Conservation (phyloP, 257 asterid genomes). For the Salvia miltiorrhiza region DNA sequence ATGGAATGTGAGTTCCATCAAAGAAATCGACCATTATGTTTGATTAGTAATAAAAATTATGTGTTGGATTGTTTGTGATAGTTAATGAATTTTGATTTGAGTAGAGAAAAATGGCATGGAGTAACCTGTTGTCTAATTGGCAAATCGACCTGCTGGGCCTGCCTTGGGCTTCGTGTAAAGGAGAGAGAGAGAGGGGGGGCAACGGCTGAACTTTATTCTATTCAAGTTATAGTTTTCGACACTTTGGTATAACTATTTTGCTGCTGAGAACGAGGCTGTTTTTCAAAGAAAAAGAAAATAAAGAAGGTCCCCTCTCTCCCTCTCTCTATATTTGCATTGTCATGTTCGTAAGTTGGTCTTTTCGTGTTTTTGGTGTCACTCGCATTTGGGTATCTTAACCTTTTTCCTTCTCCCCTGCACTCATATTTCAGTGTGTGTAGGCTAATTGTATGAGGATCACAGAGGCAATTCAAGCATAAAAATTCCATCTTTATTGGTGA, state of each 20-base stretch:
- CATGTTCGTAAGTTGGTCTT: slow-evolving; percentile 29
- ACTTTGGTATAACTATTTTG: slow-evolving; percentile 51
- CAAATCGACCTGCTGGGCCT: slow-evolving; percentile 32
- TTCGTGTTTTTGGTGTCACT: slow-evolving; percentile 21
- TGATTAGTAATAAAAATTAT: not conserved
- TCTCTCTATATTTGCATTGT: slow-evolving; percentile 25
- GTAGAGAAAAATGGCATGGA: slow-evolving; percentile 33
- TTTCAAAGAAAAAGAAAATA: slow-evolving; percentile 21
- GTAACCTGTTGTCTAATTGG: slow-evolving; percentile 29
- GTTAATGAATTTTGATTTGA: not conserved
- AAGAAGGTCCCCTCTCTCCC: slow-evolving; percentile 1
- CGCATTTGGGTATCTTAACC: slow-evolving; percentile 19
- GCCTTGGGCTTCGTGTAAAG: slow-evolving; percentile 39
- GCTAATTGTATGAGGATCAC: slow-evolving; percentile 7
- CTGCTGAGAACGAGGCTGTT: slow-evolving; percentile 54
- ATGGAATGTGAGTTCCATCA: not conserved
- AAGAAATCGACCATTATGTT: not conserved
- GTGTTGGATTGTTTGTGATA: not conserved
- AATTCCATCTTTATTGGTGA: slow-evolving; percentile 17
- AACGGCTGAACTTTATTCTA: slow-evolving; percentile 61
- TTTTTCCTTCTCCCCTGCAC: not conserved
- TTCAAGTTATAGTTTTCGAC: slow-evolving; percentile 45
- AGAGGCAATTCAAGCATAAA: slow-evolving; percentile 9
- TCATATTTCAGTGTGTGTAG: slow-evolving; percentile 2
- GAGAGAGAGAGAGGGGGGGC: slow-evolving; percentile 28